Base-by-base conservation (phyloP, 768 basidiomycete genomes). In the Boletus pseudopeckii region DNA sequence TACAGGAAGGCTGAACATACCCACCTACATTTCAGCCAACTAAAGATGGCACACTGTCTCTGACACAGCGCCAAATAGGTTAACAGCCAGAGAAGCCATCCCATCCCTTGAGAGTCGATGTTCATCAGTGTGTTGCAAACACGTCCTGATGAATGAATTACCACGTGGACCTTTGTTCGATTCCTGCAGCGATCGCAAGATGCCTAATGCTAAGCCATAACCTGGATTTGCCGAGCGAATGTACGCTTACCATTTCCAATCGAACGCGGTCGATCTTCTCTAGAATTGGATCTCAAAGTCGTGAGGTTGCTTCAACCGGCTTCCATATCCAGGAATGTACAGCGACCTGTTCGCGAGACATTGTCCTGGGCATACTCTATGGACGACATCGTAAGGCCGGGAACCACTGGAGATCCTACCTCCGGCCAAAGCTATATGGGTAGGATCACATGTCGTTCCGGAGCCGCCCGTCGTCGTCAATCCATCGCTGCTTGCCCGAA, bases 291-390 rank as follows among this genome's bases (percentile, higher is more conserved):
- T 61, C 57, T 84, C 83, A 47, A 79, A 77, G 0, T 63, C 50
- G 58, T 86, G 84, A 11, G 77, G 80, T 1, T 74, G 68, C 42
- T n/a, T 74, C 13, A 88, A 67, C 47, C 78, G 76, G 5, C 73
- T 70, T 4, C 81, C 72, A 58, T 84, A 85, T 17, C 82, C 80
- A 4, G 86, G 85, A 20, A 88, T 57, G 59, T 81, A 82, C 2
- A 87, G 68, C 5, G 85, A 86, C 5, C n/a, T 40, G 26, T 57
- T 52, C 4, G 57, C 84, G 26, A 87, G 75, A 64, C 83, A 72
- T 53, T 77, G 77, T 1, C 84, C 84, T 0, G 83, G 84, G 50
- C 84, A 87, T 2, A 84, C 75, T 37, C 84, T 80, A 15, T 36
- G 24, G 4, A 22, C 5, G 8, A 18, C 1, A 4, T 15, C 24